Evolutionary conservation across 2,329 filamentous ascomycete genomes (phyloP).

Genomic region (Fusarium falciforme): DNA sequence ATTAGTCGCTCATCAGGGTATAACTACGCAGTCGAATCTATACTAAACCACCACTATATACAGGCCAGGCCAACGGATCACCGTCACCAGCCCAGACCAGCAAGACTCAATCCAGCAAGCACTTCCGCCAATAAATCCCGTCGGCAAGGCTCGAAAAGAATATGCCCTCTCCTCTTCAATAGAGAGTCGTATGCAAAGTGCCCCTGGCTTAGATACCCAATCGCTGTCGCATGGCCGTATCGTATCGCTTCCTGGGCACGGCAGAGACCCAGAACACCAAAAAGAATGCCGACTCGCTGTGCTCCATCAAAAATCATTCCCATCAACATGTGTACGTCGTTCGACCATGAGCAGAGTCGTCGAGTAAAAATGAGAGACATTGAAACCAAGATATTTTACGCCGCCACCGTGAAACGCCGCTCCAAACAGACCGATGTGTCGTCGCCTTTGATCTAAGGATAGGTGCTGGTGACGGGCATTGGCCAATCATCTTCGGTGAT

Average conservation of each 20-base stretch:
- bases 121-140: conserved; percentile 31
- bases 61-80: conserved; percentile 29
- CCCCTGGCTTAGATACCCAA: conserved; percentile 40
- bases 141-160: conserved; percentile 22
- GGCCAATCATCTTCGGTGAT: conserved; percentile 99
- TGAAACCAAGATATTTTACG: conserved; percentile 40
- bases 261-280: conserved; percentile 15
- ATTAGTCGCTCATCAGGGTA: conserved; percentile 53
- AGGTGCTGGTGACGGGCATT: conserved; percentile 59
- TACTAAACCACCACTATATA: conserved; percentile 46
- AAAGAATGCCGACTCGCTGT: conserved; percentile 36
- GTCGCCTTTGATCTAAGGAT: conserved; percentile 46
- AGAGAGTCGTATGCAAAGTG: conserved; percentile 37
- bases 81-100: conserved; percentile 20
- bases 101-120: conserved; percentile 34
- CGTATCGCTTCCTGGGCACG: conserved; percentile 18
- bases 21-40: conserved; percentile 52
- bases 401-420: conserved; percentile 42
- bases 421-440: conserved; percentile 27
- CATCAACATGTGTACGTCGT: conserved; percentile 45
- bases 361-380: conserved; percentile 45
- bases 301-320: conserved; percentile 40
- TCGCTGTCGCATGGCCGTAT: conserved; percentile 13
- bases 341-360: conserved; percentile 40
- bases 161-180: conserved; percentile 20